Evolutionary conservation across 2,329 filamentous ascomycete species (phyloP).

Genomic region (Talaromyces sp.): DNA sequence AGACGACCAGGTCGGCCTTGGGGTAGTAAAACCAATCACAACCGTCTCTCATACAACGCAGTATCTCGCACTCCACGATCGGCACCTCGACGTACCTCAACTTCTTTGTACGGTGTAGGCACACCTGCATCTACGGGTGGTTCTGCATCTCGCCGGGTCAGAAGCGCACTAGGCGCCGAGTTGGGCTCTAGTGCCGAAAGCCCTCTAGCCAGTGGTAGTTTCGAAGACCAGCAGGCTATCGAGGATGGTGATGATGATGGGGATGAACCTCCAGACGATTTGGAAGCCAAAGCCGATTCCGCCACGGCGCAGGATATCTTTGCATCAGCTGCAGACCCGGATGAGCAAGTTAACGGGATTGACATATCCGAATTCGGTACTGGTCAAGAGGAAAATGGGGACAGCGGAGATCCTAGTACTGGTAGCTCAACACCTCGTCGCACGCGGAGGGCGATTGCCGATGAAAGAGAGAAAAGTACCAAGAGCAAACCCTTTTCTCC

Average conservation of each 20-base stretch:
- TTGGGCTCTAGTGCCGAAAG: constrained; percentile 1
- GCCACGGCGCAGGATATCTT: neutral
- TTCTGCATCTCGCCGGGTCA: constrained; percentile 21
- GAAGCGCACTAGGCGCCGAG: constrained; percentile 21
- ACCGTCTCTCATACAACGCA: constrained; percentile 23
- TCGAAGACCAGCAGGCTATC: neutral
- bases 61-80: constrained; percentile 26
- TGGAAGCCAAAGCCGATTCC: neutral
- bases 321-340: neutral
- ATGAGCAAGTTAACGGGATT: neutral
- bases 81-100: constrained; percentile 29
- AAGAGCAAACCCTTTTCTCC: neutral
- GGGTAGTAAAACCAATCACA: constrained; percentile 23
- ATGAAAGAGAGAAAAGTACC: neutral
- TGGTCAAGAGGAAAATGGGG: neutral
- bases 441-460: constrained; percentile 3
- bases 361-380: neutral
- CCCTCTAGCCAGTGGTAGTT: neutral
- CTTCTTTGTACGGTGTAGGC: constrained; percentile 16
- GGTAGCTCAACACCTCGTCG: constrained; percentile 4
- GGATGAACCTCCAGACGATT: neutral
- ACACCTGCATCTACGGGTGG: constrained; percentile 22
- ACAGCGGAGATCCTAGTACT: neutral
- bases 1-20: constrained; percentile 34
- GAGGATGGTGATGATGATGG: neutral